Evolutionary conservation across 306 rosid species (phyloP).

Genomic region (Senna tora): DNA sequence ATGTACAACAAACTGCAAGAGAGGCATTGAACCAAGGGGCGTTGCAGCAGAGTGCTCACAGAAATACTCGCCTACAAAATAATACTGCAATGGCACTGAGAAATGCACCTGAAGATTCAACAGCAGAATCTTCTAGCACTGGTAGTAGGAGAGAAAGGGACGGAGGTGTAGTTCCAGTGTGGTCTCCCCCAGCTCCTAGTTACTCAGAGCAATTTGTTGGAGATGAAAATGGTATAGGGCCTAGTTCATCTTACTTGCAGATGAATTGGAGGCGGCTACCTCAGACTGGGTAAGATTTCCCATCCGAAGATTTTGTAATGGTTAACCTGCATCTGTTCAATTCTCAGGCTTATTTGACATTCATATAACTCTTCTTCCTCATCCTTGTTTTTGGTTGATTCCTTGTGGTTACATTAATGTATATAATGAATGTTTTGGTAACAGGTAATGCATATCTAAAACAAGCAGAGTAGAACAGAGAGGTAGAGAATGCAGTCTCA

Average conservation of each 20-base stretch:
- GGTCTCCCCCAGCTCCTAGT: slow-evolving; percentile 77
- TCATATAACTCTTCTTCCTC: background rate
- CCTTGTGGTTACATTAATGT: background rate
- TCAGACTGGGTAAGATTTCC: slow-evolving; percentile 75
- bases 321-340: background rate
- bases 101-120: slow-evolving; percentile 62
- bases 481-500: slow-evolving; percentile 40
- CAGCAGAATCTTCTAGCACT: slow-evolving; percentile 75
- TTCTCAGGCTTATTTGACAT: background rate
- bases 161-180: slow-evolving; percentile 82
- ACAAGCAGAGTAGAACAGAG: slow-evolving; percentile 36
- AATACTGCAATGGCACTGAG: slow-evolving; percentile 43
- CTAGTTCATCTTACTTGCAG: slow-evolving; percentile 72
- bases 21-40: slow-evolving; percentile 46
- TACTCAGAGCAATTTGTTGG: slow-evolving; percentile 75
- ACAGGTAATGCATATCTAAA: slow-evolving; percentile 56
- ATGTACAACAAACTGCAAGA: slow-evolving; percentile 49
- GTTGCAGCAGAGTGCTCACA: slow-evolving; percentile 37
- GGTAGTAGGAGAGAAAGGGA: slow-evolving; percentile 77
- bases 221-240: slow-evolving; percentile 70
- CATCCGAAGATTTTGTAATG: slow-evolving; percentile 13
- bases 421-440: slow-evolving; percentile 17
- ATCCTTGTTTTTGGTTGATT: background rate
- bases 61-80: slow-evolving; percentile 40
- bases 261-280: slow-evolving; percentile 81